A percentile compares a stretch with the other conserved stretches of the same genome.
phyloP scores from a whole-genome alignment of 2,329 filamentous ascomycete genomes.

The Alternaria arbusti region DNA sequence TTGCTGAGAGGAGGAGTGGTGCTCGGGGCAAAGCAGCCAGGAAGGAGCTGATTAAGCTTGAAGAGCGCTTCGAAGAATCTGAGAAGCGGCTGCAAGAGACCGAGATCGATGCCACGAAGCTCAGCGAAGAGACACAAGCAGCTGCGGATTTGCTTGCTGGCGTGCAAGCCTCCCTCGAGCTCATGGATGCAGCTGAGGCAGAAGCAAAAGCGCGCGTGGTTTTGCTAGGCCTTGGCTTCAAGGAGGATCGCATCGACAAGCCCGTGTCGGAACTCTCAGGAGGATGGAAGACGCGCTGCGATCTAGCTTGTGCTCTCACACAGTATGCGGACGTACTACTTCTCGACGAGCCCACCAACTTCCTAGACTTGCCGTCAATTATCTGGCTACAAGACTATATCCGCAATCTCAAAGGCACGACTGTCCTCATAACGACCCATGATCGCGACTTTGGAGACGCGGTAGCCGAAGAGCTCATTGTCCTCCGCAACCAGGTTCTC shows the following conservation, averaged over 20 bases:
- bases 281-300: constrained; percentile 57
- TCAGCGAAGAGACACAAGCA: constrained; percentile 71
- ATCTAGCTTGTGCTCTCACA: constrained; percentile 63
- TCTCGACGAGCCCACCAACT: constrained; percentile 88
- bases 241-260: constrained; percentile 64
- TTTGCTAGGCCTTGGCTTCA: constrained; percentile 74
- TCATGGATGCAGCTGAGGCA: constrained; percentile 64
- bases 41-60: constrained; percentile 74
- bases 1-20: constrained; percentile 76
- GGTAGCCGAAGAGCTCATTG: constrained; percentile 76
- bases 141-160: constrained; percentile 73
- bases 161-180: constrained; percentile 70
- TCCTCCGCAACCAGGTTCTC: constrained; percentile 74
- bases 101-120: constrained; percentile 61
- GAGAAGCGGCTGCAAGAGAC: constrained; percentile 58
- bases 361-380: constrained; percentile 80
- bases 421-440: constrained; percentile 81
- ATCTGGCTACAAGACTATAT: constrained; percentile 84
- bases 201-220: constrained; percentile 68
- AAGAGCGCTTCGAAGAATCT: constrained; percentile 69
- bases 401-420: constrained; percentile 62
- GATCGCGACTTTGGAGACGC: constrained; percentile 81
- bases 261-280: constrained; percentile 73
- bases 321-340: constrained; percentile 79
- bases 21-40: constrained; percentile 75